Base-by-base conservation (phyloP, 2,329 filamentous ascomycete species). In the Amauroascus niger region DNA sequence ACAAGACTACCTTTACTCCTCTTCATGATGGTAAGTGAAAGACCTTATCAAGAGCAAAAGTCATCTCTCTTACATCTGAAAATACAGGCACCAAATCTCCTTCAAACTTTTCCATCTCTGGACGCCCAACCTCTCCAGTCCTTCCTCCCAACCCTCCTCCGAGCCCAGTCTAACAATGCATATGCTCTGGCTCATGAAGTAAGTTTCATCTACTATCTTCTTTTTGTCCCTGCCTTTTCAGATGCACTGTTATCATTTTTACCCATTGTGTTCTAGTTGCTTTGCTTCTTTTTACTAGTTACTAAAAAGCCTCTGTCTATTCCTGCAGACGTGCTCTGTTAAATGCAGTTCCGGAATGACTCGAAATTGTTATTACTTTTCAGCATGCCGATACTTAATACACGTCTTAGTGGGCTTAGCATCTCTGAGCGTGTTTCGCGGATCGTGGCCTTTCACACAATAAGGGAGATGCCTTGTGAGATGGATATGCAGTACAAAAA, bases 161-260 rank as follows among this genome's bases (percentile, higher is more conserved):
- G 26, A 57, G 69, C 54, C 69, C 69, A 41, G 69, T 63, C 41
- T 69, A 52, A 60, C 50, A 1, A 9, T 30, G 16, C 18, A 28
- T 8, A 37, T 26, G 32, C 22, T 28, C 16, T 44, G n/a, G 30
- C 18, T 14, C 11, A 52, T n/a, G 33, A 39, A 22, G 40, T 45
- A 39, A 52, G 40, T 30, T 26, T 49, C n/a, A n/a, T 3, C 7
- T 14, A 14, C 22, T 8, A 9, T 26, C 16, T 28, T 18, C 13
- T 13, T 39, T 22, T 45, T 13, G 28, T 16, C 14, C 24, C 41
- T 13, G 24, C 28, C 13, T 30, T 11, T 28, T 45, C 24, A 3
- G 18, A n/a, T n/a, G n/a, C n/a, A n/a, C n/a, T n/a, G 24, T 4
- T 30, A 6, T 22, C 16, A 16, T 22, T 26, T 26, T 8, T 24